Evolutionary conservation across 208 protist species (phyloP), one percentile per base, ranked within the genome.

Genomic region (Trypanosoma caninum): DNA sequence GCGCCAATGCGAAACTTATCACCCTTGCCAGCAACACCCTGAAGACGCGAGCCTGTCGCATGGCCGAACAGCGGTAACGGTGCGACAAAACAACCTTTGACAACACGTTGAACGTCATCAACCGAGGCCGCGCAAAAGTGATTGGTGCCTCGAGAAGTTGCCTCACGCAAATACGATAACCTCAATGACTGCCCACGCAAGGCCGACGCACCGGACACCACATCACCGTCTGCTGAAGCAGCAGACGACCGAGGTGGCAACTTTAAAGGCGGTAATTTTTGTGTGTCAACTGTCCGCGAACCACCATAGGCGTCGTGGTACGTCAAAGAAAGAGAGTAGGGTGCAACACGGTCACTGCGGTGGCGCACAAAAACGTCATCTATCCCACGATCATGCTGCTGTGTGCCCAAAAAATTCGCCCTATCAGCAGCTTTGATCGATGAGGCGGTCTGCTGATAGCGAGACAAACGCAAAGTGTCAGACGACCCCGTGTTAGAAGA

Each of bases 1-100:
- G 84, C 77, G 25, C 89, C 89, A 46, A 91, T 89, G 38, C 75
- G 72, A 60, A 84, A 77, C 60, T 90, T 81, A 18, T 84, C 85
- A 31, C 66, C 55, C 11, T 71, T 76, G 25, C 76, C 82, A 14
- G 83, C 67, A 44, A 79, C 69, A 27, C 81, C 81, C 52, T 79
- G 65, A 38, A 89, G 44, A 11, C 72, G 70, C 9, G 81, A 75
- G 20, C 71, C 82, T 46, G 77, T 63, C 34, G 50, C 56, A 38
- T 80, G 76, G 55, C 82, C 78, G 10, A 66, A 65, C 8, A 79
- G 69, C 2, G 80, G 80, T 23, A 87, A 62, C 23, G 80, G 77
- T 8, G 76, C 78, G 4, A 71, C 61, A 23, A 85, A 78, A 2
- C 45, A 28, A 37, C 30, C 13, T 8, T 5, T 48, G 37, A 18